Conservation (phyloP, 352 stramenopile genomes). For the Phytophthora quininea region DNA sequence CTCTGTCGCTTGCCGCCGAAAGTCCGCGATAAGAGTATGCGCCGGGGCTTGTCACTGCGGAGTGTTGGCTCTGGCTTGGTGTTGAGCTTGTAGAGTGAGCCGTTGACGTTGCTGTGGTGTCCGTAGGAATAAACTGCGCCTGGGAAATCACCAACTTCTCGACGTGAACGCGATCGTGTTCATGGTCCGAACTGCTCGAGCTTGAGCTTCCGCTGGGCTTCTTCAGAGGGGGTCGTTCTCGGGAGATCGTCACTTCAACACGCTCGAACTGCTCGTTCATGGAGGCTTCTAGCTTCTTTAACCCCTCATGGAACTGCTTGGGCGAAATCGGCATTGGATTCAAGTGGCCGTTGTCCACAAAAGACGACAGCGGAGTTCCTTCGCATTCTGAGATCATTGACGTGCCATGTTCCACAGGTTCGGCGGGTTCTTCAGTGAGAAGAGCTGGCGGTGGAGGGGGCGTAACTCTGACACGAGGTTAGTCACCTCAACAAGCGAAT, state of each 20-base stretch:
- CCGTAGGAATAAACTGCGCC: slow-evolving; percentile 16
- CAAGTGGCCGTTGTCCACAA: slow-evolving; percentile 77
- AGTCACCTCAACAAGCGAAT: slow-evolving; percentile 82
- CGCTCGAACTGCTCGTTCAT: slow-evolving; percentile 78
- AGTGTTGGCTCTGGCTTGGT: slow-evolving; percentile 16
- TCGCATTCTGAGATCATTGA: slow-evolving; percentile 43
- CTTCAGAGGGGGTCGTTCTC: slow-evolving; percentile 58
- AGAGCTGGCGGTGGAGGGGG: slow-evolving; percentile 50
- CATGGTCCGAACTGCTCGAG: slow-evolving; percentile 40
- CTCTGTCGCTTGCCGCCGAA: slow-evolving; percentile 19
- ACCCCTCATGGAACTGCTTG: slow-evolving; percentile 55
- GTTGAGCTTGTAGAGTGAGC: slow-evolving; percentile 17
- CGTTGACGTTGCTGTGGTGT: slow-evolving; percentile 12
- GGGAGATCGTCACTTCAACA: slow-evolving; percentile 82
- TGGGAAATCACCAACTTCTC: slow-evolving; percentile 52
- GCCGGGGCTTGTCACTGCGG: slow-evolving; percentile 14
- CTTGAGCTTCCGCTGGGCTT: slow-evolving; percentile 32
- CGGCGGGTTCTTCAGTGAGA: slow-evolving; percentile 43
- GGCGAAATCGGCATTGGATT: slow-evolving; percentile 62
- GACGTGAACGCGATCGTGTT: slow-evolving; percentile 37
- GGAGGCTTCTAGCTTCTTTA: slow-evolving; percentile 69
- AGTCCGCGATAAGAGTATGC: slow-evolving; percentile 9
- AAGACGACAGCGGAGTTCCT: slow-evolving; percentile 83
- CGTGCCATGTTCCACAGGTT: slow-evolving; percentile 21
- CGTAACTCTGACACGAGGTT: slow-evolving; percentile 84